Base-by-base conservation (phyloP, 768 basidiomycete genomes). In the Tricholoma furcatifolium region DNA sequence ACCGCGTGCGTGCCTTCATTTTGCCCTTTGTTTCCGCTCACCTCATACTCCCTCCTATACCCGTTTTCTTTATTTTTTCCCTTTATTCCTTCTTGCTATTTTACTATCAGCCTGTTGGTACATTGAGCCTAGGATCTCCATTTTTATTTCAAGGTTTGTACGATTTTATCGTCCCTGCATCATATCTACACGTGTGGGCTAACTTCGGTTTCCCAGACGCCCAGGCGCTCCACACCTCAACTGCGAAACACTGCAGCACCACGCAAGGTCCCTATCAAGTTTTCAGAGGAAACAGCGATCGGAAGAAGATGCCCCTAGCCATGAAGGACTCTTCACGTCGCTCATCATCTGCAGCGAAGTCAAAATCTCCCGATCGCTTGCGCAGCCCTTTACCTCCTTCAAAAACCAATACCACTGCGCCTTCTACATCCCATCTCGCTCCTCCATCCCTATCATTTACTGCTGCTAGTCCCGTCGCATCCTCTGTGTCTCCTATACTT, bases 381-480 rank as follows among this genome's bases (percentile, higher is more conserved):
- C 57, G 55, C 30, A 60, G 61, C 18, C 62, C 62, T 10, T 63
- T 67, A 30, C 61, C 62, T 47, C 65, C 65, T 15, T 50, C 65
- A 46, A 62, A 60, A 58, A 62, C 67, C n/a, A 62, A 64, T 41
- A 63, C 69, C 44, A 61, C 52, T 46, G 64, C 62, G 56, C 66
- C 62, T 18, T 61, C 67, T 6, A 58, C 70, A 18, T 69, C 70
- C 21, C 60, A 70, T 40, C 65, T 73, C 21, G 66, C 60, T n/a
- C 70, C 74, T 1, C 76, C 75, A 23, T 60, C 63, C 5, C 56
- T 77, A 20, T 71, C 73, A 8, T 61, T 75, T 30, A 76, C 70
- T 39, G 65, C 69, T 10, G 67, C 76, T n/a, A 74, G 74, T 2
- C 74, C 76, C 27, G 69, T 71, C 47, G 60, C 65, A 11, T 74